Conservation (phyloP, 257 asterid genomes). For the Solanum ossicruentum region DNA sequence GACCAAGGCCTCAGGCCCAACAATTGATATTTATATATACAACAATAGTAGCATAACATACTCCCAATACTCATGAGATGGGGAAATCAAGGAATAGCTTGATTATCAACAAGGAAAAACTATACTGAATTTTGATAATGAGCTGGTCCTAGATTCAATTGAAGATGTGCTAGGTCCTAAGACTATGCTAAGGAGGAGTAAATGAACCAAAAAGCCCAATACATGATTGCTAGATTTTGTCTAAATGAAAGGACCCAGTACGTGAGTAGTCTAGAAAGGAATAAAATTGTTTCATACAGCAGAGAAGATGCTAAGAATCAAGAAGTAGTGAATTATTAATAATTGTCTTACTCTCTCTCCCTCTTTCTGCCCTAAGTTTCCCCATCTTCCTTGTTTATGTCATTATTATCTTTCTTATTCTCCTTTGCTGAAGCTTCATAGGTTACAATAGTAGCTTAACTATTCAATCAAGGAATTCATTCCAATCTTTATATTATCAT, state of each 20-base stretch:
- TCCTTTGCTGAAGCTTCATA: neutral
- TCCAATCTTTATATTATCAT: too few relatives aligned
- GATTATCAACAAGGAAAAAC: too few relatives aligned
- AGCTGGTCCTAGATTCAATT: neutral
- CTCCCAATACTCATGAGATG: too few relatives aligned
- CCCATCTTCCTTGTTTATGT: neutral
- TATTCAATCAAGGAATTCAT: neutral
- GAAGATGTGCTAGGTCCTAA: too few relatives aligned
- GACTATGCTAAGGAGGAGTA: neutral
- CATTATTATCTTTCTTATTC: too few relatives aligned
- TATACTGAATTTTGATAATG: neutral
- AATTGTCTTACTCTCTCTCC: neutral
- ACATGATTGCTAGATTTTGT: neutral
- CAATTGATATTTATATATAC: too few relatives aligned
- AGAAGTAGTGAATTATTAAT: too few relatives aligned
- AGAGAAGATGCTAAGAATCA: neutral
- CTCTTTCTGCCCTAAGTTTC: neutral
- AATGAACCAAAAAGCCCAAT: neutral
- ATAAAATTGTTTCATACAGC: too few relatives aligned
- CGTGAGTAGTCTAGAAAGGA: neutral
- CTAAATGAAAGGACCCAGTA: neutral
- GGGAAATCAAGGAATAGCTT: too few relatives aligned
- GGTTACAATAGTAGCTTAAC: neutral
- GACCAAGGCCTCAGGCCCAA: too few relatives aligned
- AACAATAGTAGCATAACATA: too few relatives aligned